Evolutionary conservation across 2,329 filamentous ascomycete species (phyloP).

Genomic region (Fusarium sp.): DNA sequence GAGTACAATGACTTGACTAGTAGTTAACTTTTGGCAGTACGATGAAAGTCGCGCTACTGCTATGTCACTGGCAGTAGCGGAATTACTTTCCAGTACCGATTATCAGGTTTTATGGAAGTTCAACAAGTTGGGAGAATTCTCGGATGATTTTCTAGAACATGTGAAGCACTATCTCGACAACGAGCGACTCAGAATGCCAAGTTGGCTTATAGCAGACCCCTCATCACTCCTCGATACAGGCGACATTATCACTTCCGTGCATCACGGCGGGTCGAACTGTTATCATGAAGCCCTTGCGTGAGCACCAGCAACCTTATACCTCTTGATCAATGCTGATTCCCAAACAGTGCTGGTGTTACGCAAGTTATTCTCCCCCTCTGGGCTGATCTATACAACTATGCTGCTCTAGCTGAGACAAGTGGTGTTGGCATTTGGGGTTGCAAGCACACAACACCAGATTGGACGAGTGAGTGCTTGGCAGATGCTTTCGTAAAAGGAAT

Average conservation of each 20-base stretch:
- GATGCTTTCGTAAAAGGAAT: slow-evolving; percentile 41
- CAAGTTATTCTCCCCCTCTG: slow-evolving; percentile 61
- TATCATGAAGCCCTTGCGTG: slow-evolving; percentile 38
- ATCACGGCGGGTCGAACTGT: slow-evolving; percentile 41
- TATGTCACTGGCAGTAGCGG: neutral
- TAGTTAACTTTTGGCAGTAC: neutral
- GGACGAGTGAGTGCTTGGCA: slow-evolving; percentile 45
- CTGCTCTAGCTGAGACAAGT: slow-evolving; percentile 56
- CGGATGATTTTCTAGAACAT: slow-evolving; percentile 14
- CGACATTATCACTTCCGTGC: slow-evolving; percentile 30
- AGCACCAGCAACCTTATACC: neutral
- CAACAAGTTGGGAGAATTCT: slow-evolving; percentile 15
- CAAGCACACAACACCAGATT: slow-evolving; percentile 50
- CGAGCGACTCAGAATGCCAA: slow-evolving; percentile 36
- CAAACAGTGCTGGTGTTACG: slow-evolving; percentile 54
- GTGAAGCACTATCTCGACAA: slow-evolving; percentile 26
- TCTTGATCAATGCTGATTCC: no score
- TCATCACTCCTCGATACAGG: slow-evolving; percentile 51
- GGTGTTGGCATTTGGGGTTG: slow-evolving; percentile 58
- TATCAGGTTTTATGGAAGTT: slow-evolving; percentile 52
- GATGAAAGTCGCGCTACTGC: neutral
- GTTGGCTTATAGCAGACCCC: slow-evolving; percentile 49
- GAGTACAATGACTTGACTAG: fast-evolving
- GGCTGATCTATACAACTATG: slow-evolving; percentile 61
- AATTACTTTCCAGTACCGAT: slow-evolving; percentile 4